Evolutionary conservation across 1,139 yeast genomes (phyloP), one percentile per base, ranked within the genome.

Genomic region (Candida sanyaensis): DNA sequence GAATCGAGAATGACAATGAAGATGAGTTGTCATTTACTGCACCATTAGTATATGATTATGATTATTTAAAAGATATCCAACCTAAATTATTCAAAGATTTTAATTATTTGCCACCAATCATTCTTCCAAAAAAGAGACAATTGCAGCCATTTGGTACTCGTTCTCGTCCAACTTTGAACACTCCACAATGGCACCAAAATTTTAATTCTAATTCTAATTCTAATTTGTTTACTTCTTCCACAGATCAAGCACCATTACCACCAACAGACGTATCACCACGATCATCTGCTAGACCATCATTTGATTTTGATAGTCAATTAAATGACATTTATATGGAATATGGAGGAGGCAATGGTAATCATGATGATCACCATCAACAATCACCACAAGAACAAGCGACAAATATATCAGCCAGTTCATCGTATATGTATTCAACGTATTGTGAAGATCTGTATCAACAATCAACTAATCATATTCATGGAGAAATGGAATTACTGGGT

Each of bases 401-500:
- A 32, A 39, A 12, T 40, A 40, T 36, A 21, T 9, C 39, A 39
- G 11, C 6, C 29, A 39, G 47, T 26, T 44, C 43, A 10, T 34
- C 40, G 5, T 43, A 34, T 23, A 32, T 37, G 39, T 23, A 41
- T 21, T 33, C 33, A 37, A 46, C 31, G 32, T 46, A 46, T 41
- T 55, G 61, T 49, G 64, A 60, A 30, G 65, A 61, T 50, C 55
- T 58, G 29, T 64, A 62, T 44, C 68, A 63, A 51, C 68, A 62
- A 48, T 54, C 63, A 9, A 65, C 65, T 28, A 71, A 68, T 48
- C 77, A 73, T 51, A 63, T 71, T n/a, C 67, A 72, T 45, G 80
- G 80, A 10, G 80, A 75, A 56, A 72, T 75, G 77, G 77, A 74
- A 50, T 58, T 75, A 33, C 61, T 70, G 26, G 80, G 80, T 2